Evolutionary conservation across 345 rosid genomes (phyloP).

Genomic region (Moricandia moricandioides): DNA sequence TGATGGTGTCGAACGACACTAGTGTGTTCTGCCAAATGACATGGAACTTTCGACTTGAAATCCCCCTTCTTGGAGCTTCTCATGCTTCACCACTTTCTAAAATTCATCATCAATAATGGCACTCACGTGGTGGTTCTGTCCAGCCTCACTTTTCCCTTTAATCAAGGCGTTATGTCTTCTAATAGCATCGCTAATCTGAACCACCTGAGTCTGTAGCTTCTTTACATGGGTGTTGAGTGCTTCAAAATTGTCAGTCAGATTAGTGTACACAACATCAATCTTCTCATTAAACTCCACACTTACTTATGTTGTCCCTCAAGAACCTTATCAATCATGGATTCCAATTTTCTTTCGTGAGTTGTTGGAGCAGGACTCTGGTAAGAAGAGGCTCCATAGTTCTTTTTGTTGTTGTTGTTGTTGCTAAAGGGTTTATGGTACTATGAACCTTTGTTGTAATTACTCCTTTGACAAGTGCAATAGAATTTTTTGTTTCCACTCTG

Average conservation of each 20-base stretch:
- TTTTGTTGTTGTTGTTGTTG: background rate
- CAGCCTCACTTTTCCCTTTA: background rate
- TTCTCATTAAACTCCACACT: background rate
- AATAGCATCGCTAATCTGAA: background rate
- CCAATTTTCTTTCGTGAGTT: background rate
- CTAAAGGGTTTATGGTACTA: background rate
- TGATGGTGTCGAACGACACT: too few relatives aligned
- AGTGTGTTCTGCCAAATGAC: too few relatives aligned
- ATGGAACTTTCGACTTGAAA: too few relatives aligned
- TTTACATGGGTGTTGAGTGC: background rate
- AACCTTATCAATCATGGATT: background rate
- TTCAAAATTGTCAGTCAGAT: background rate
- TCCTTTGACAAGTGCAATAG: background rate
- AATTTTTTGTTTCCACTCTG: background rate
- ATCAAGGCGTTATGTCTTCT: background rate
- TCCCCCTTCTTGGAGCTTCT: background rate
- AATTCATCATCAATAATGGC: background rate
- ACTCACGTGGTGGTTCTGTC: background rate
- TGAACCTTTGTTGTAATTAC: background rate
- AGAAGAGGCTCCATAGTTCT: background rate
- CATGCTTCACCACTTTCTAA: background rate
- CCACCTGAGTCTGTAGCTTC: background rate
- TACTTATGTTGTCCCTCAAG: background rate
- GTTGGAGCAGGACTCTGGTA: background rate
- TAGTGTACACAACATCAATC: background rate